Conservation (phyloP, 768 basidiomycete species). For the Leucocoprinus birnbaumii region DNA sequence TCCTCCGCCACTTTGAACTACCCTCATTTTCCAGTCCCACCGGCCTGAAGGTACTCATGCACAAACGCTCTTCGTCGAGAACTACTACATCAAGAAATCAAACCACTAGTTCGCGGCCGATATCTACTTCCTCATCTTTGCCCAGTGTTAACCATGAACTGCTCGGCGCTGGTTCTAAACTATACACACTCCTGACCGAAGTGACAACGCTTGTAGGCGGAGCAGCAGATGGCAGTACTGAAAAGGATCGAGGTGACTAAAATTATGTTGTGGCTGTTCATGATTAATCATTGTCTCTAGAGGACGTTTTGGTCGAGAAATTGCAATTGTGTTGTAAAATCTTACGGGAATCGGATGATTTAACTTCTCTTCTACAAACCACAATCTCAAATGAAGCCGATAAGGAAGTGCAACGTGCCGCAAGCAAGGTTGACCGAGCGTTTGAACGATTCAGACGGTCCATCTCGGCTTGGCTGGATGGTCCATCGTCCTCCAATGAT, state of each 20-base stretch:
- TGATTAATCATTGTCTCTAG: background rate
- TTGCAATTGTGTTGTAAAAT: background rate
- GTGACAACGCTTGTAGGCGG: background rate
- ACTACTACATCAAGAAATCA: background rate
- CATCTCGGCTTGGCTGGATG: constrained; percentile 46
- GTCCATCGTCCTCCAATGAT: constrained; percentile 5
- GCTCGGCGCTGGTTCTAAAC: background rate
- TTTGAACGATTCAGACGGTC: constrained; percentile 56
- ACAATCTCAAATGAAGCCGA: constrained; percentile 15
- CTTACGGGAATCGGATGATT: background rate
- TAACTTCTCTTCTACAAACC: background rate
- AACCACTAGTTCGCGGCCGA: background rate
- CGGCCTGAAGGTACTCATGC: background rate
- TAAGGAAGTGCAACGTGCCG: constrained; percentile 35
- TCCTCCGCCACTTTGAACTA: background rate
- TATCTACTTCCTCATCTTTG: constrained; percentile 1
- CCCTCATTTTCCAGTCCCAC: background rate
- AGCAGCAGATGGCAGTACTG: background rate
- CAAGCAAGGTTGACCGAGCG: constrained; percentile 56
- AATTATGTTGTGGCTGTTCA: background rate
- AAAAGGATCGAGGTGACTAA: constrained; percentile 2
- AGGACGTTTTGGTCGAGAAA: background rate
- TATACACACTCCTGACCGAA: constrained; percentile 5
- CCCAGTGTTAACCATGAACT: constrained; percentile 4
- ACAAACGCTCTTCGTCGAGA: constrained; percentile 7